Conservation (phyloP, 495 filamentous ascomycete species). For the Penicillium diatomitis region DNA sequence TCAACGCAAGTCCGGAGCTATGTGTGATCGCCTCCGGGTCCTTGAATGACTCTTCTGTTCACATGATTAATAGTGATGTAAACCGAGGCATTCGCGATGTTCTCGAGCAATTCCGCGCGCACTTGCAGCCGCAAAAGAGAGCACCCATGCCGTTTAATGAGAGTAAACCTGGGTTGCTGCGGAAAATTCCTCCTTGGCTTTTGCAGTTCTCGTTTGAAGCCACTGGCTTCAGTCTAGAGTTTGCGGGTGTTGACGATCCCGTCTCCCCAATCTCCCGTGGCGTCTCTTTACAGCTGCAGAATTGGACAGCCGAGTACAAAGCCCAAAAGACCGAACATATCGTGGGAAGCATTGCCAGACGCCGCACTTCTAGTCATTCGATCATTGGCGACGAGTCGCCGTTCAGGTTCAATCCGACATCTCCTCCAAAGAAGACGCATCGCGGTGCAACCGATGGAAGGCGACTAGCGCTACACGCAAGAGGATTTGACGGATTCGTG, state of each 20-base stretch:
- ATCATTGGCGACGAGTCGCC: slow-evolving; percentile 41
- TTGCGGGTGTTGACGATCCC: slow-evolving; percentile 76
- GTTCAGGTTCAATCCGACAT: slow-evolving; percentile 49
- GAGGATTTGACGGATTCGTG: slow-evolving; percentile 80
- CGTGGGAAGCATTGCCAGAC: slow-evolving; percentile 46
- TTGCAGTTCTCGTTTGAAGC: slow-evolving; percentile 76
- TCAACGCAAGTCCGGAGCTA: slow-evolving; percentile 79
- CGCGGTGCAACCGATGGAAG: slow-evolving; percentile 68
- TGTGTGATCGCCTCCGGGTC: slow-evolving; percentile 71
- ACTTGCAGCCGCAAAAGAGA: slow-evolving; percentile 54
- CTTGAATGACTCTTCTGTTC: slow-evolving; percentile 77
- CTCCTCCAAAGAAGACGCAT: slow-evolving; percentile 49
- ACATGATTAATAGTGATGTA: slow-evolving; percentile 85
- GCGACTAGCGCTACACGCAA: slow-evolving; percentile 67
- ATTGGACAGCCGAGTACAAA: slow-evolving; percentile 85
- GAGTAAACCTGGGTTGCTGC: slow-evolving; percentile 56
- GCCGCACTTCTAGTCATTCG: slow-evolving; percentile 49
- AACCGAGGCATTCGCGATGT: slow-evolving; percentile 88
- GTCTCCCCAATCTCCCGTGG: slow-evolving; percentile 74
- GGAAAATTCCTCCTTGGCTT: slow-evolving; percentile 76
- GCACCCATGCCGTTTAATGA: slow-evolving; percentile 40
- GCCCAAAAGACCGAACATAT: slow-evolving; percentile 63
- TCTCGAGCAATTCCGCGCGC: slow-evolving; percentile 61
- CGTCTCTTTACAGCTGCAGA: slow-evolving; percentile 76
- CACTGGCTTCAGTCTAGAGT: slow-evolving; percentile 78